Conservation (phyloP, 169 alveolate genomes). For the Theileria parva region DNA sequence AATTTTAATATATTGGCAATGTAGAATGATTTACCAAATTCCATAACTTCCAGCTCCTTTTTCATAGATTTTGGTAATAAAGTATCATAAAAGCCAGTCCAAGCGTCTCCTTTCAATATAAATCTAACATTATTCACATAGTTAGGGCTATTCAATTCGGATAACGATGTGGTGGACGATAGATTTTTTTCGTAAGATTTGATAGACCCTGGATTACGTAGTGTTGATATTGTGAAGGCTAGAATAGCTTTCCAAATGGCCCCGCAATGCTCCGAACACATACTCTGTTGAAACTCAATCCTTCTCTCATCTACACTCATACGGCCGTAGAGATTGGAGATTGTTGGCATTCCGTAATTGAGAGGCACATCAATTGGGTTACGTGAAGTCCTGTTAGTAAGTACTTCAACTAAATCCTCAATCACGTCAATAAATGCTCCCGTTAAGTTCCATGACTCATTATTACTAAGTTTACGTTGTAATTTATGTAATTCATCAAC, state of each 20-base stretch:
- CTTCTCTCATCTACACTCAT: conserved; percentile 72
- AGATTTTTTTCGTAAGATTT: conserved; percentile 71
- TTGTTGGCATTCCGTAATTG: conserved; percentile 71
- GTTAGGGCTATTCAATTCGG: conserved; percentile 68
- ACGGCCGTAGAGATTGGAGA: conserved; percentile 60
- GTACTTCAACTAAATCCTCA: conserved; percentile 57
- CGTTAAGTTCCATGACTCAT: conserved; percentile 61
- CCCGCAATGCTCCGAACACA: conserved; percentile 78
- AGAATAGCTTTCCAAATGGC: conserved; percentile 75
- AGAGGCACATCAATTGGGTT: conserved; percentile 28
- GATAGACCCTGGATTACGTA: conserved; percentile 75
- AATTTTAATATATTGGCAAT: conserved; percentile 72
- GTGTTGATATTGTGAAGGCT: conserved; percentile 72
- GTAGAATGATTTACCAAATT: conserved; percentile 76
- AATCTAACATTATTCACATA: conserved; percentile 71
- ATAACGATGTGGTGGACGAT: conserved; percentile 60
- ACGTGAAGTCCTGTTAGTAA: conserved; percentile 49
- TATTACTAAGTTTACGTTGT: conserved; percentile 39
- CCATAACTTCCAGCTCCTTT: conserved; percentile 70
- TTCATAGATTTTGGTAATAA: conserved; percentile 75
- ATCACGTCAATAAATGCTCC: conserved; percentile 61
- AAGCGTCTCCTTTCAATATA: conserved; percentile 78
- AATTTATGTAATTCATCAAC: conserved; percentile 71
- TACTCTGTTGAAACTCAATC: conserved; percentile 74
- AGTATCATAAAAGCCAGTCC: conserved; percentile 70